Conservation (phyloP, 2,329 filamentous ascomycete species). For the Coniochaeta hoffmannii region DNA sequence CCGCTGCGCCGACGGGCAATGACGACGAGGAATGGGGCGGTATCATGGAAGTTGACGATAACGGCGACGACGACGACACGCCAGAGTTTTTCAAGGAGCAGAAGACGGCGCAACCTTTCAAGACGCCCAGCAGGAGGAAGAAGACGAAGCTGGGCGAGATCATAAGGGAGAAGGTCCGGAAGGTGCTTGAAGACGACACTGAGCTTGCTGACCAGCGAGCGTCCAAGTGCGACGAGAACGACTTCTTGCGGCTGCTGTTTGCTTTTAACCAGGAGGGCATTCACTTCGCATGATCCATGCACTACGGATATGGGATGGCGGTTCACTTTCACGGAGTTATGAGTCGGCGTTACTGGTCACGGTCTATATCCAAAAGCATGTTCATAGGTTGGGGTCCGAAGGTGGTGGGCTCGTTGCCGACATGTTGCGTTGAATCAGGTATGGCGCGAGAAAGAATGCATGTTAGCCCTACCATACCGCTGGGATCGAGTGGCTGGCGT, state of each 20-base stretch:
- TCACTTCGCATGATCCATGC: constrained; percentile 61
- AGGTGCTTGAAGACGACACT: constrained; percentile 75
- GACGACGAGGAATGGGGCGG: constrained; percentile 42
- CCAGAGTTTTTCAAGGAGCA: constrained; percentile 76
- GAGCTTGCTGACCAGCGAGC: constrained; percentile 73
- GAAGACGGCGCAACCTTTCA: constrained; percentile 34
- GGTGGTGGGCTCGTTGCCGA: neutral
- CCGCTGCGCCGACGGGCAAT: constrained; percentile 21
- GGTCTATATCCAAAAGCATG: constrained; percentile 1
- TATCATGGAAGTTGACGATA: constrained; percentile 40
- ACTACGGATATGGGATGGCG: neutral
- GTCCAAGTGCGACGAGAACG: constrained; percentile 83
- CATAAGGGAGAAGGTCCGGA: constrained; percentile 79
- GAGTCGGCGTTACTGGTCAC: neutral
- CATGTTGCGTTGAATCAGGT: neutral
- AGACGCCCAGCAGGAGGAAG: constrained; percentile 63
- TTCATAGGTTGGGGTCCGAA: neutral
- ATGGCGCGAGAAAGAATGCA: neutral
- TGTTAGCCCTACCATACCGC: neutral
- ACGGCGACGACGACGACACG: constrained; percentile 62
- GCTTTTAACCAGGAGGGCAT: constrained; percentile 84
- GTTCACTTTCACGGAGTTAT: neutral
- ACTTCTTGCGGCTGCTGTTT: constrained; percentile 65
- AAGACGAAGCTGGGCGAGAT: constrained; percentile 75
- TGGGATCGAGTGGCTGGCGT: neutral